Percentiles rank a stretch among this genome's conserved stretches.
phyloP scores from a whole-genome alignment of 2,329 filamentous ascomycete species.

The Bipolaris zeicola region DNA sequence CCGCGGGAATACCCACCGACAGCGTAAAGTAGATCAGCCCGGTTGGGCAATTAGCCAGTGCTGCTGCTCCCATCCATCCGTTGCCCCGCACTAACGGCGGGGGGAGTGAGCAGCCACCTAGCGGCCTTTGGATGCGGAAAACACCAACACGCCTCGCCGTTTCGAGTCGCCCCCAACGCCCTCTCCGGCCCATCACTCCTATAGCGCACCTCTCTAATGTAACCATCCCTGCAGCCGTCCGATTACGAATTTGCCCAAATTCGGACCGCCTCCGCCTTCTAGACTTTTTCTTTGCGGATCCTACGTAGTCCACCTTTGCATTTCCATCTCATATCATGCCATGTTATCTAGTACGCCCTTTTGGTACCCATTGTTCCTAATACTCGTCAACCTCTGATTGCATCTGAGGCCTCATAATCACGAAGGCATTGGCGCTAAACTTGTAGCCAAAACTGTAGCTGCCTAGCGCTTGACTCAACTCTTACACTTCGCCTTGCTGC shows the following conservation, averaged over 20 bases:
- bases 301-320: not conserved
- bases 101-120: slow-evolving; percentile 8
- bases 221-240: slow-evolving; percentile 17
- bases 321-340: not conserved
- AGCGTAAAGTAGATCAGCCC: slow-evolving; percentile 6
- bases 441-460: not conserved
- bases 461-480: slow-evolving; percentile 2
- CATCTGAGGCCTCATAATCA: not conserved
- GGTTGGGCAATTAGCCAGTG: not conserved
- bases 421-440: not conserved
- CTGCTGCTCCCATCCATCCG: not conserved
- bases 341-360: not conserved
- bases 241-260: not conserved
- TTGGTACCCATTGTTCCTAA: not conserved
- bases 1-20: not conserved
- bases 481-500: slow-evolving; percentile 1
- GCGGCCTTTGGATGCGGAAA: slow-evolving; percentile 3
- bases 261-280: not conserved
- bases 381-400: not conserved
- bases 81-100: slow-evolving; percentile 19
- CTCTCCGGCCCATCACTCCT: slow-evolving; percentile 15
- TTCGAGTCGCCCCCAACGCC: slow-evolving; percentile 3
- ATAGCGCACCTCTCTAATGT: slow-evolving; percentile 13
- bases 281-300: not conserved
- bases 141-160: slow-evolving; percentile 14